These are phyloP conservation scores for Linderina pennispora DNA, from an alignment of 192 early-diverging fungal genomes.

Conservation along the genomic window DNA sequence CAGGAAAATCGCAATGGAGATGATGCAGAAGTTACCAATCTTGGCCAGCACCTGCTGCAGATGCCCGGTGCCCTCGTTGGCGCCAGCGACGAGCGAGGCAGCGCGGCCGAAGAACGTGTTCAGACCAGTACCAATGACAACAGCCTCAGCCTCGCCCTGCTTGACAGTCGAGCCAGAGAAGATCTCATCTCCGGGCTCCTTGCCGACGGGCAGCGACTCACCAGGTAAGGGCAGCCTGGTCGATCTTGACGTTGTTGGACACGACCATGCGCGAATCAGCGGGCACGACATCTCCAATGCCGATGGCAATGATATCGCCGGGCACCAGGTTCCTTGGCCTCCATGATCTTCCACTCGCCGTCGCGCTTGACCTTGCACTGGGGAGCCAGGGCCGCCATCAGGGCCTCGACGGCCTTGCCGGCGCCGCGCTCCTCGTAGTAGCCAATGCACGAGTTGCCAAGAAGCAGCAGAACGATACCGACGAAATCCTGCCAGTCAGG, in stretches of 20 bases:
- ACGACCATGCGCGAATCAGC: conserved; percentile 81
- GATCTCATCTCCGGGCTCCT: conserved; percentile 63
- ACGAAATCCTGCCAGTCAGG: conserved; percentile 84
- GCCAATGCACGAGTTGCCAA: conserved; percentile 83
- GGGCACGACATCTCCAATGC: conserved; percentile 84
- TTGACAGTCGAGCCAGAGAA: conserved; percentile 77
- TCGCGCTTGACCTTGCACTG: conserved; percentile 86
- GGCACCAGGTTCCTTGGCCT: conserved; percentile 74
- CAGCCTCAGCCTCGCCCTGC: conserved; percentile 72
- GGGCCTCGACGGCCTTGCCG: conserved; percentile 85
- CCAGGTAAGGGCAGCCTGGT: conserved; percentile 69
- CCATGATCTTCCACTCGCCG: conserved; percentile 71
- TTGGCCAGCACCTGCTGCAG: conserved; percentile 67
- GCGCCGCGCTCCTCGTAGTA: conserved; percentile 87
- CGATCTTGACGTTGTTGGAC: conserved; percentile 57
- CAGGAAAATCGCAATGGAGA: conserved; percentile 66
- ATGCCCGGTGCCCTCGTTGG: conserved; percentile 68
- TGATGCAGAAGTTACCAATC: conserved; percentile 74
- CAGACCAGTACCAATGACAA: conserved; percentile 73
- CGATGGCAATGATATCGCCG: conserved; percentile 83
- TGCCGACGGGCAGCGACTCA: conserved; percentile 66
- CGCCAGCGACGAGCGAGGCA: conserved; percentile 67
- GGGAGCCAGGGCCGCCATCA: conserved; percentile 88
- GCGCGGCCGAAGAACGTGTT: conserved; percentile 84
- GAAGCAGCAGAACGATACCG: conserved; percentile 72